phyloP scores from a whole-genome alignment of 768 basidiomycete species.

The Mycena galopus region DNA sequence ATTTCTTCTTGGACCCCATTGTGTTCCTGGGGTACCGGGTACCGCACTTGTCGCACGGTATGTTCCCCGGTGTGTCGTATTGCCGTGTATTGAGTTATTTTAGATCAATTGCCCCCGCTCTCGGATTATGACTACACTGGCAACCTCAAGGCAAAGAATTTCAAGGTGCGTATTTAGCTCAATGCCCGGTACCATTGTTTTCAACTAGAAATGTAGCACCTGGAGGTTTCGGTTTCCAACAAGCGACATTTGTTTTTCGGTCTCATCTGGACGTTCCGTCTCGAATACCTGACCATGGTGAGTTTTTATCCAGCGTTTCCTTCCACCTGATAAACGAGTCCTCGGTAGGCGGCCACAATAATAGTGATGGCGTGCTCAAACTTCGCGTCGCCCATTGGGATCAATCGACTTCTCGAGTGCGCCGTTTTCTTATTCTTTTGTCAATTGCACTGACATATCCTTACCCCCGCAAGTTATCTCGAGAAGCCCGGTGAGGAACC shows the following conservation, averaged over 20 bases:
- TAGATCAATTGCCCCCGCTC: slow-evolving; percentile 72
- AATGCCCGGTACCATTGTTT: slow-evolving; percentile 20
- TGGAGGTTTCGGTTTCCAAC: slow-evolving; percentile 28
- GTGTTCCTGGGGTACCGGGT: slow-evolving; percentile 58
- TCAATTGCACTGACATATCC: not conserved
- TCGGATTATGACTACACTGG: slow-evolving; percentile 65
- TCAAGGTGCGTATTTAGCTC: slow-evolving; percentile 48
- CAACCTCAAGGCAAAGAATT: slow-evolving; percentile 44
- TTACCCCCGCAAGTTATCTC: slow-evolving; percentile 58
- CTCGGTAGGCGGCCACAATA: slow-evolving; percentile 38
- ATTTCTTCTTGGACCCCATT: slow-evolving; percentile 67
- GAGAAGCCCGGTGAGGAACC: slow-evolving; percentile 66
- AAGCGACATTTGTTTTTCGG: slow-evolving; percentile 53
- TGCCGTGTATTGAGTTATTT: not conserved
- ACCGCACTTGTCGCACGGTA: slow-evolving; percentile 54
- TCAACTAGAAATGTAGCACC: slow-evolving; percentile 7
- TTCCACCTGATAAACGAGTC: not conserved
- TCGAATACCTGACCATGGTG: slow-evolving; percentile 41
- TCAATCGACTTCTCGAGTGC: slow-evolving; percentile 58
- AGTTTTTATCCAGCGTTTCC: not conserved
- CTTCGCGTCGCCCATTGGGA: slow-evolving; percentile 56
- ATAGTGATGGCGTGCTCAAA: slow-evolving; percentile 43
- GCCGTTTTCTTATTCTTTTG: slow-evolving; percentile 19
- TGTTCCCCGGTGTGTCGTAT: not conserved
- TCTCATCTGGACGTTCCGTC: slow-evolving; percentile 55